These are phyloP conservation scores for Dothiorella sarmentorum DNA, from an alignment of 2,329 filamentous ascomycete species.

Conservation along the genomic window DNA sequence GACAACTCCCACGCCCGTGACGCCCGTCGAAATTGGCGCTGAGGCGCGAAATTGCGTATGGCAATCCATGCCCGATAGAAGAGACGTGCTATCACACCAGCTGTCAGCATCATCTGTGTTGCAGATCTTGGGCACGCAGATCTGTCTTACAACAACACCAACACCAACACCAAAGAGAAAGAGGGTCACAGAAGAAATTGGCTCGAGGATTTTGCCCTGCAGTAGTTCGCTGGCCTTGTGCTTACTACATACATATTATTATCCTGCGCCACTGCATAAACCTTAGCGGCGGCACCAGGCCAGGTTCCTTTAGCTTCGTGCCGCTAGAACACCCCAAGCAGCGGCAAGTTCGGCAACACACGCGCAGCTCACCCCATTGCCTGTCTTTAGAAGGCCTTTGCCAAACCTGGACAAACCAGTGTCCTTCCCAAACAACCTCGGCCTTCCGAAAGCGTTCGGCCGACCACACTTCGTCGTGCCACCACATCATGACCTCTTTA, in stretches of 20 bases:
- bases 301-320: background rate
- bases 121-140: background rate
- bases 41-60: background rate
- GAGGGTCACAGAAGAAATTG: background rate
- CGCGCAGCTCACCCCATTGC: no score
- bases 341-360: no score
- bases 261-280: no score
- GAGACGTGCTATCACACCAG: background rate
- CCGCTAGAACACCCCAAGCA: background rate
- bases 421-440: no score
- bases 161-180: background rate
- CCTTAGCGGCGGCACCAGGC: no score
- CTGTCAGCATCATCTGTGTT: background rate
- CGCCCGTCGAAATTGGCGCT: background rate
- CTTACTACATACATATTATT: no score
- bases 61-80: conserved; percentile 8
- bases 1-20: background rate
- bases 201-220: background rate
- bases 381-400: no score
- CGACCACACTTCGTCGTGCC: no score
- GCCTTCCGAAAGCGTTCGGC: no score
- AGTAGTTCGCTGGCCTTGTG: background rate
- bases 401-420: no score
- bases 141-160: background rate
- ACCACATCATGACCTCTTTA: no score